A percentile compares a stretch with the other conserved stretches of the same genome.
phyloP scores from a whole-genome alignment of 2,329 filamentous ascomycete species.

The Cercospora sojina region DNA sequence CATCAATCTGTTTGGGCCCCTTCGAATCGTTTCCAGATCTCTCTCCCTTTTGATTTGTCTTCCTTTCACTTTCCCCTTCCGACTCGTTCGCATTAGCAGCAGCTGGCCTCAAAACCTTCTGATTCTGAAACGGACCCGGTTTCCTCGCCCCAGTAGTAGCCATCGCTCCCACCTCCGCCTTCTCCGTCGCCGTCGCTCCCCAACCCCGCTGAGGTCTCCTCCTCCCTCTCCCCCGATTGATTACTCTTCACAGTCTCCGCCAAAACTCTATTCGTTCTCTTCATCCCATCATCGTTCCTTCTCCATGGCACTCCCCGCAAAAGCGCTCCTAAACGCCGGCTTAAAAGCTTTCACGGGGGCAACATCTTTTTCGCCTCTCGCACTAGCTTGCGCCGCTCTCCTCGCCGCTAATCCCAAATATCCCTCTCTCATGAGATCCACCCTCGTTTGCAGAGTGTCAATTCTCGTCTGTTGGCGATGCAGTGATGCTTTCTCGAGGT shows the following conservation, averaged over 20 bases:
- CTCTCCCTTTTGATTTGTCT: too few species aligned
- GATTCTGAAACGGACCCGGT: neutral
- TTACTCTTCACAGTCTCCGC: slow-evolving; percentile 2
- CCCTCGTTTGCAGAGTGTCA: neutral
- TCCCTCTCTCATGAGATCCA: neutral
- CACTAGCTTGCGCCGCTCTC: neutral
- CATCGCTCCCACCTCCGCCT: neutral
- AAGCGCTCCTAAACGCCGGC: neutral
- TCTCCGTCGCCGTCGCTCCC: neutral
- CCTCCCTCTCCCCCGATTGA: neutral
- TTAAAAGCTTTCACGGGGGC: neutral
- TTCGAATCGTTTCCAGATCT: neutral
- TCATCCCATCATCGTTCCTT: neutral
- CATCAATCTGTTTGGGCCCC: neutral
- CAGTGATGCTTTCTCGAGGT: neutral
- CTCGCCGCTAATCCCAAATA: neutral
- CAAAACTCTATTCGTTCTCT: neutral
- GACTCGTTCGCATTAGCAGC: neutral
- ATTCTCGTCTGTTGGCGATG: neutral
- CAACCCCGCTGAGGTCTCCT: neutral
- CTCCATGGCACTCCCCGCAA: neutral
- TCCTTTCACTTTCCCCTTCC: neutral
- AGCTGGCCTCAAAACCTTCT: neutral
- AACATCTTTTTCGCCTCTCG: neutral
- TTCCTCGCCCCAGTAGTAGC: neutral